Evolutionary conservation across 2,329 filamentous ascomycete genomes (phyloP).

Genomic region (Monilinia fructigena): DNA sequence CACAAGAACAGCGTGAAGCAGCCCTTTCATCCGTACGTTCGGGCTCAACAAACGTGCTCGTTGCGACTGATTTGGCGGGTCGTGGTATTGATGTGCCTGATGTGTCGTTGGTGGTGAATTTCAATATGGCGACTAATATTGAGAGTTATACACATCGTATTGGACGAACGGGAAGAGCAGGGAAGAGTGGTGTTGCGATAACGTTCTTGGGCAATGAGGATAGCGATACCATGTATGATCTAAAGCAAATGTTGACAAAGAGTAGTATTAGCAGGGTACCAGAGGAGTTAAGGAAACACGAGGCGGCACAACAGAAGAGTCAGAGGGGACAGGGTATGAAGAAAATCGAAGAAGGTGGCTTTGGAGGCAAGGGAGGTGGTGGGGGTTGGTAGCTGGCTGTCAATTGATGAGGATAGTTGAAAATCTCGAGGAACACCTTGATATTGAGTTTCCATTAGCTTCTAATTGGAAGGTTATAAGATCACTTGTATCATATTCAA

Average conservation of each 20-base stretch:
- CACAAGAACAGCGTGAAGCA: constrained; percentile 95
- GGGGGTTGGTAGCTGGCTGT: constrained; percentile 13
- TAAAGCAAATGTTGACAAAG: constrained; percentile 94
- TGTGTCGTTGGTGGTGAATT: constrained; percentile 92
- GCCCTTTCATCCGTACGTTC: constrained; percentile 81
- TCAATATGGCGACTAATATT: constrained; percentile 95
- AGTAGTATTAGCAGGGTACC: constrained; percentile 84
- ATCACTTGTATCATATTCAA: neutral
- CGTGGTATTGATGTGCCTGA: constrained; percentile 97
- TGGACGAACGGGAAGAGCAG: constrained; percentile 93
- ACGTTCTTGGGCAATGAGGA: constrained; percentile 95
- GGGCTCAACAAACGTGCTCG: constrained; percentile 80
- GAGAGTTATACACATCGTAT: constrained; percentile 97
- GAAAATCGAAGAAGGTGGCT: constrained; percentile 46
- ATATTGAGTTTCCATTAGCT: neutral
- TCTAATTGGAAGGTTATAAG: neutral
- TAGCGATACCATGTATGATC: constrained; percentile 83
- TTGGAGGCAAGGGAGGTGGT: constrained; percentile 41
- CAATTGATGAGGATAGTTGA: neutral
- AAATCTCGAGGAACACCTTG: neutral
- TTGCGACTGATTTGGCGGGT: constrained; percentile 92
- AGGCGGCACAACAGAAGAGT: constrained; percentile 84
- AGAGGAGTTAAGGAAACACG: constrained; percentile 85
- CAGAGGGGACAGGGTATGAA: constrained; percentile 47
- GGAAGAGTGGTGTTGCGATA: constrained; percentile 93